phyloP scores from a whole-genome alignment of 345 rosid species.

The Carallia brachiata region DNA sequence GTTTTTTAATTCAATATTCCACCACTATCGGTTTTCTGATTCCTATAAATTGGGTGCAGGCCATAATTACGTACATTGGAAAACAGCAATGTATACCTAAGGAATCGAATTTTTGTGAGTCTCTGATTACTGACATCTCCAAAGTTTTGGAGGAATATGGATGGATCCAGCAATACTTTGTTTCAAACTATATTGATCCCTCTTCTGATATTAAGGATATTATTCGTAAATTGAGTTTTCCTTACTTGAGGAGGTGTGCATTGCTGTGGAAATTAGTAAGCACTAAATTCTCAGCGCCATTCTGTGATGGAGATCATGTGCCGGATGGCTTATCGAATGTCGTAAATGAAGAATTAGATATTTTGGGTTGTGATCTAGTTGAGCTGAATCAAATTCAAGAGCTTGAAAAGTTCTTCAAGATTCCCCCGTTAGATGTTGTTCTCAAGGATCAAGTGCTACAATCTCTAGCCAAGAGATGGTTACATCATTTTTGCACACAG shows the following conservation, averaged over 20 bases:
- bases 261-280: constrained; percentile 78
- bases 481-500: constrained; percentile 55
- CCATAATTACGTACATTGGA: constrained; percentile 49
- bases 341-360: constrained; percentile 34
- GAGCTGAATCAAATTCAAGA: constrained; percentile 62
- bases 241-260: constrained; percentile 92
- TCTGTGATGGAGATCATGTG: constrained; percentile 37
- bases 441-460: constrained; percentile 51
- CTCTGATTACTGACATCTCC: constrained; percentile 55
- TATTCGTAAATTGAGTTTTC: constrained; percentile 63
- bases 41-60: constrained; percentile 52
- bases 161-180: constrained; percentile 45
- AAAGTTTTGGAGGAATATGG: constrained; percentile 46
- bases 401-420: constrained; percentile 72
- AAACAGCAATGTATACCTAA: constrained; percentile 28
- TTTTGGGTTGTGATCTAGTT: constrained; percentile 24
- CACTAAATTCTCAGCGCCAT: constrained; percentile 50
- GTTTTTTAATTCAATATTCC: not conserved
- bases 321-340: constrained; percentile 35
- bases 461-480: constrained; percentile 55
- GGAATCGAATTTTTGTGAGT: constrained; percentile 34
- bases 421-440: constrained; percentile 59
- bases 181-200: constrained; percentile 45
- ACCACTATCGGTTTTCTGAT: constrained; percentile 22
- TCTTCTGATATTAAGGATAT: constrained; percentile 47